A percentile compares a stretch with the other conserved stretches of the same genome.
Conservation (phyloP, 2,329 filamentous ascomycete species). For the Alternaria sp. region DNA sequence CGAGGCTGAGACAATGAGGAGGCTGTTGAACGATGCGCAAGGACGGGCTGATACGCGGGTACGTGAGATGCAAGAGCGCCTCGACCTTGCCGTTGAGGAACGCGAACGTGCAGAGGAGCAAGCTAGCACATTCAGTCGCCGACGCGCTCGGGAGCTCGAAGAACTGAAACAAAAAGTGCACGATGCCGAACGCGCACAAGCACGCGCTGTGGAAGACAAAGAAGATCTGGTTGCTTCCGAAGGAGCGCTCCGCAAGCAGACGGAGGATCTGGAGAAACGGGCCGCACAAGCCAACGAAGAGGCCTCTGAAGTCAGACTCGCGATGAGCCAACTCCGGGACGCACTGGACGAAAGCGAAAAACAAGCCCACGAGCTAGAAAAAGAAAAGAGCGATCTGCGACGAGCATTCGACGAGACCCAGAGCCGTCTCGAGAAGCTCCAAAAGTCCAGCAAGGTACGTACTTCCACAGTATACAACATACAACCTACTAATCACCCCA, state of each 20-base stretch:
- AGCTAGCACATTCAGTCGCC: conserved; percentile 75
- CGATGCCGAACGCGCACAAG: conserved; percentile 80
- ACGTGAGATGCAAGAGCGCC: conserved; percentile 84
- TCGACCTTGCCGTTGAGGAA: conserved; percentile 93
- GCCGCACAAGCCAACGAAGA: conserved; percentile 75
- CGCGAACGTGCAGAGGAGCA: conserved; percentile 93
- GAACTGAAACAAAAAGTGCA: conserved; percentile 80
- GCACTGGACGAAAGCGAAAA: conserved; percentile 87
- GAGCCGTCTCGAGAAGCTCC: conserved; percentile 77
- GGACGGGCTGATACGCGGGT: conserved; percentile 80
- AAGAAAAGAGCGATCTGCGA: conserved; percentile 77
- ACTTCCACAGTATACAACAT: not conserved
- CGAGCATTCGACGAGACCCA: conserved; percentile 79
- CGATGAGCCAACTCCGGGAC: conserved; percentile 78
- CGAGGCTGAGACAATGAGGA: conserved; percentile 93
- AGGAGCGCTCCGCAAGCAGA: conserved; percentile 74
- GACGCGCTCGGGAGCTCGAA: conserved; percentile 81
- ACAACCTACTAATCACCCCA: conserved; percentile 20
- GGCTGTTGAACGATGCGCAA: conserved; percentile 85
- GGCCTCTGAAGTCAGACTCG: conserved; percentile 73
- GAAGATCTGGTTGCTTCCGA: conserved; percentile 78
- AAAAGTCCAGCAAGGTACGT: conserved; percentile 66
- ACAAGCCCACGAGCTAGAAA: conserved; percentile 82
- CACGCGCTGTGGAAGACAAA: conserved; percentile 73
- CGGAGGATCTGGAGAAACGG: conserved; percentile 76